phyloP scores from a whole-genome alignment of 2,329 filamentous ascomycete genomes.

The Aspergillus alliaceus region DNA sequence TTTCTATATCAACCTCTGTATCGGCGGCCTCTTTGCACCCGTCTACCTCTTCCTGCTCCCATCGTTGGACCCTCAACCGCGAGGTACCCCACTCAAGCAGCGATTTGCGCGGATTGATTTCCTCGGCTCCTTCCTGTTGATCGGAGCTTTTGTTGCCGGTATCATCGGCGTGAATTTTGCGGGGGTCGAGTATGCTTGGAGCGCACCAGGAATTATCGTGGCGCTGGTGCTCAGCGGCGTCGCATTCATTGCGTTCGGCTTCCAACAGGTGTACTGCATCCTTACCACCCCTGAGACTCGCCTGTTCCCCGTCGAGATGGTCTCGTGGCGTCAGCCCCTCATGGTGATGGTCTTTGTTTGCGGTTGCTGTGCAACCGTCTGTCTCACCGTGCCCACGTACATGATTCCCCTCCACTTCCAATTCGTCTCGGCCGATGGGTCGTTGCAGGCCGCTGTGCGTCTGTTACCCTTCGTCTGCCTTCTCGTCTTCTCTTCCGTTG shows the following conservation, averaged over 20 bases:
- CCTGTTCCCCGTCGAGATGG: slow-evolving; percentile 50
- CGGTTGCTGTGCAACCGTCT: too few species aligned
- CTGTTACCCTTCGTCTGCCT: slow-evolving; percentile 34
- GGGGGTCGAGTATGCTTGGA: slow-evolving; percentile 52
- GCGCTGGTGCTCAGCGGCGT: slow-evolving; percentile 40
- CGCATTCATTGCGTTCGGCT: slow-evolving; percentile 43
- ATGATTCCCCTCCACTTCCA: slow-evolving; percentile 58
- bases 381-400: slow-evolving; percentile 48
- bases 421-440: slow-evolving; percentile 48
- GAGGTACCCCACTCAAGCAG: too few species aligned
- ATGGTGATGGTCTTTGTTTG: slow-evolving; percentile 49
- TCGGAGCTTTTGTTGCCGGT: too few species aligned
- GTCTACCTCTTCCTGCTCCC: slow-evolving; percentile 41
- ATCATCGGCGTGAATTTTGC: too few species aligned
- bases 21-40: slow-evolving; percentile 46
- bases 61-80: too few species aligned
- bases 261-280: slow-evolving; percentile 48
- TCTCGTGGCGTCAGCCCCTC: slow-evolving; percentile 40
- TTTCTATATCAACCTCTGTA: slow-evolving; percentile 59
- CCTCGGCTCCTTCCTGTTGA: too few species aligned
- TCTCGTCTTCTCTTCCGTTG: slow-evolving; percentile 19
- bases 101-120: too few species aligned
- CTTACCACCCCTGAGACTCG: slow-evolving; percentile 46
- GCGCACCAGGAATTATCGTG: slow-evolving; percentile 26
- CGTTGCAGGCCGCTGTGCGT: slow-evolving; percentile 28